Conservation (phyloP, 208 protist genomes). For the Crithidia mellificae region DNA sequence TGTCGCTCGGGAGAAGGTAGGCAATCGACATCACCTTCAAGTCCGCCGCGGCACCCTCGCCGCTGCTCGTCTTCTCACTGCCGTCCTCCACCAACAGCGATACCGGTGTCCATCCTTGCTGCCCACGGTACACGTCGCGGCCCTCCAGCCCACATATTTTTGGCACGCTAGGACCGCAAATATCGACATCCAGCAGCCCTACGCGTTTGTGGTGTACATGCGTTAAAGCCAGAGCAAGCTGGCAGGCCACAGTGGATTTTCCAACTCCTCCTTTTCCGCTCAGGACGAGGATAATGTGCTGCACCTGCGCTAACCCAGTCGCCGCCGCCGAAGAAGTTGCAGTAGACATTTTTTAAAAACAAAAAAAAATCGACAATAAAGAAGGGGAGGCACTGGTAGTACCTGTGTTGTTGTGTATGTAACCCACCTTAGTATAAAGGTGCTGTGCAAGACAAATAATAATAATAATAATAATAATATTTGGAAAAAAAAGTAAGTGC, state of each 20-base stretch:
- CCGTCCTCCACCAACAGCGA: constrained; percentile 23
- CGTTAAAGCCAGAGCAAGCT: constrained; percentile 95
- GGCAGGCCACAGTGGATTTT: constrained; percentile 98
- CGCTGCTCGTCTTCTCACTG: not conserved
- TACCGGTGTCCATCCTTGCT: constrained; percentile 85
- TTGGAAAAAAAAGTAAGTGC: too few relatives aligned
- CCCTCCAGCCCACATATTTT: constrained; percentile 97
- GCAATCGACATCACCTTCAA: constrained; percentile 97
- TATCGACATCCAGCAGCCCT: constrained; percentile 91
- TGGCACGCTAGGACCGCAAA: constrained; percentile 94
- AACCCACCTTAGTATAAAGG: too few relatives aligned
- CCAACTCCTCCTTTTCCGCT: constrained; percentile 99
- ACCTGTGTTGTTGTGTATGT: too few relatives aligned
- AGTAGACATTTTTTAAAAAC: constrained; percentile 5
- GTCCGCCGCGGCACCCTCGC: constrained; percentile 8
- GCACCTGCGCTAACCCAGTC: constrained; percentile 64
- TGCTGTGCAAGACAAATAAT: too few relatives aligned
- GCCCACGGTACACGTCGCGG: constrained; percentile 85
- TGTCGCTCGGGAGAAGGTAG: constrained; percentile 94
- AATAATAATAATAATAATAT: too few relatives aligned
- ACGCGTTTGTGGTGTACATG: constrained; percentile 72
- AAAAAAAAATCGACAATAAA: not conserved
- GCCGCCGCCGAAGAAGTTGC: not conserved
- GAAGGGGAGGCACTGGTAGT: too few relatives aligned
- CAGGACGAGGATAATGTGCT: constrained; percentile 98